Percentiles rank a stretch among this genome's conserved stretches.
These are phyloP conservation scores for Biancaea sappan DNA, from an alignment of 306 rosid genomes.

Conservation along the genomic window DNA sequence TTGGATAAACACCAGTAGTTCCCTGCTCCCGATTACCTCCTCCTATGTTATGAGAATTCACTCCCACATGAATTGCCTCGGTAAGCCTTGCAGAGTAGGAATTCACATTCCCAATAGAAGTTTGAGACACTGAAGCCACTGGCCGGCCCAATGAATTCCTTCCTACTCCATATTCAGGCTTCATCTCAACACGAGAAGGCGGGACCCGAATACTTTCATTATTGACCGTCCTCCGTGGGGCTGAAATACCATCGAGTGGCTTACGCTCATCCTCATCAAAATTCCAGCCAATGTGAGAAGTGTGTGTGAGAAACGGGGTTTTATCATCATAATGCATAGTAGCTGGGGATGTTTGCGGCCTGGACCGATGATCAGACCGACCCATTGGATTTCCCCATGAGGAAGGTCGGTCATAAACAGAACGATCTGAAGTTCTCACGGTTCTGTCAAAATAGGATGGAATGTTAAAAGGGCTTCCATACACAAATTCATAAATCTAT, in stretches of 20 bases:
- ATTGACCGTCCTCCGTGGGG: slow-evolving; percentile 65
- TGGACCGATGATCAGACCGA: slow-evolving; percentile 77
- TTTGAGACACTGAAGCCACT: slow-evolving; percentile 51
- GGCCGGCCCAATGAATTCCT: slow-evolving; percentile 61
- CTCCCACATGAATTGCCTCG: slow-evolving; percentile 43
- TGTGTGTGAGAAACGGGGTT: slow-evolving; percentile 62
- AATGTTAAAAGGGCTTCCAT: slow-evolving; percentile 13
- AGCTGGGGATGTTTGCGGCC: slow-evolving; percentile 86
- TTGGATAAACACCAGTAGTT: slow-evolving; percentile 51
- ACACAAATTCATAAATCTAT: slow-evolving; percentile 39
- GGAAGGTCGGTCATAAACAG: slow-evolving; percentile 66
- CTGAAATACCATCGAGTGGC: slow-evolving; percentile 79
- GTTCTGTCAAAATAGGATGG: slow-evolving; percentile 40
- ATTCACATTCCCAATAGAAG: slow-evolving; percentile 45
- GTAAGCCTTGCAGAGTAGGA: slow-evolving; percentile 63
- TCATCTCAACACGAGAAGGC: slow-evolving; percentile 53
- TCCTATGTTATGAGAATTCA: slow-evolving; percentile 46
- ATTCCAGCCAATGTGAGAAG: slow-evolving; percentile 83
- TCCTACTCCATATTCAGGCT: slow-evolving; percentile 53
- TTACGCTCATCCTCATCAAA: slow-evolving; percentile 98
- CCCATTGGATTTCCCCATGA: slow-evolving; percentile 75
- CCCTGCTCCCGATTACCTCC: slow-evolving; percentile 57
- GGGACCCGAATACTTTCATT: slow-evolving; percentile 66
- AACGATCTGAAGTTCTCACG: slow-evolving; percentile 73
- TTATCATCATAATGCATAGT: slow-evolving; percentile 83